These are phyloP conservation scores for Aspergillus chevalieri DNA, from an alignment of 2,329 filamentous ascomycete species.

Conservation along the genomic window DNA sequence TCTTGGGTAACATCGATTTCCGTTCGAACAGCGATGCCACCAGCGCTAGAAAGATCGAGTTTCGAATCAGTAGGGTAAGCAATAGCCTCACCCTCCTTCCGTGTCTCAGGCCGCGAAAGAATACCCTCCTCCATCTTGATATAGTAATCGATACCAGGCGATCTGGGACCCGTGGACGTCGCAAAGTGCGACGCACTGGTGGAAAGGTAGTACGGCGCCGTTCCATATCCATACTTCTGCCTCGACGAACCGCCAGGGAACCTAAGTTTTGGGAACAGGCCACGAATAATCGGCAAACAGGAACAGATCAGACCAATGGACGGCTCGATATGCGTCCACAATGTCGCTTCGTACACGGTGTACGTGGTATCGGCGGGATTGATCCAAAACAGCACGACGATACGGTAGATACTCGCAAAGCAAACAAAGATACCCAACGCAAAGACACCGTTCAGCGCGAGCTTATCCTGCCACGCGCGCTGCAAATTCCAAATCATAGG, in stretches of 20 bases:
- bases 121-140: constrained; percentile 21
- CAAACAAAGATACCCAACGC: constrained; percentile 28
- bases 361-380: constrained; percentile 23
- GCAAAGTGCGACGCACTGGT: constrained; percentile 20
- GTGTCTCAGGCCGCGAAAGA: constrained; percentile 5
- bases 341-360: constrained; percentile 27
- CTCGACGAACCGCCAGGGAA: constrained; percentile 4
- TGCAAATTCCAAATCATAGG: constrained; percentile 32
- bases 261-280: constrained; percentile 25
- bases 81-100: constrained; percentile 1
- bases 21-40: constrained; percentile 25
- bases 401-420: constrained; percentile 32
- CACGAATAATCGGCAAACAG: constrained; percentile 30
- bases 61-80: constrained; percentile 10
- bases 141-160: constrained; percentile 20
- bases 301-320: constrained; percentile 30
- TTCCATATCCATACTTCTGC: constrained; percentile 15
- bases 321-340: constrained; percentile 33
- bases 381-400: constrained; percentile 31
- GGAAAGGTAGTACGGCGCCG: constrained; percentile 20
- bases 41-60: constrained; percentile 9
- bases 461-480: constrained; percentile 29
- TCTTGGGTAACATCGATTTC: constrained; percentile 24
- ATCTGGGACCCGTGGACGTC: constrained; percentile 16
- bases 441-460: constrained; percentile 28